Evolutionary conservation across 192 early-diverging fungal species (phyloP), one percentile per base, ranked within the genome.

Genomic region (Coemansia sp.): DNA sequence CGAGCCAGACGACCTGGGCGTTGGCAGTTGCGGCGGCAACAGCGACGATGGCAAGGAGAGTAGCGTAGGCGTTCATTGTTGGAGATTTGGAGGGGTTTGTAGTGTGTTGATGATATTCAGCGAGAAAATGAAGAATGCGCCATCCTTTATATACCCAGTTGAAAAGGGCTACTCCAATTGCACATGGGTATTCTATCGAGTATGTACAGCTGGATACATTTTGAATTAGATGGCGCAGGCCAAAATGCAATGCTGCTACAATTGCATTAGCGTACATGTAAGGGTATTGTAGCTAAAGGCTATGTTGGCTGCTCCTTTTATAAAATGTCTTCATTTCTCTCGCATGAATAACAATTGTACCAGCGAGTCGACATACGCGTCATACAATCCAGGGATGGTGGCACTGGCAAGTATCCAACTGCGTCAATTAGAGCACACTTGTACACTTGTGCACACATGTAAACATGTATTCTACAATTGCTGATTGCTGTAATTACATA

Each of bases 61-160:
- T 56, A 42, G 25, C 22, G 63, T 65, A 65, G 63, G 63, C 20
- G 63, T 65, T 65, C 49, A 65, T 65, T 39, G 17, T 65, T n/a
- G 24, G 19, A 25, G 6, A 41, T 1, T 65, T 39, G 43, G 27
- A 24, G 1, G 19, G 15, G 39, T 2, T 37, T 41, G 35, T 31
- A 36, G 46, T 8, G 19, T 56, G 63, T 65, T 54, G 63, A 31
- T 65, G 10, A 31, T 32, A 6, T 8, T 54, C 31, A 25, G 27
- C 6, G 51, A 29, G 27, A 54, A 6, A 15, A n/a, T 51, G 17
- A 1, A 15, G 7, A 15, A 7, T 32, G 51, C 2, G 8, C 29
- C 27, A 4, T 32, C 7, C 51, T 32, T 54, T 53, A 0, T 54
- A 54, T 53, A 53, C 15, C 27, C 6, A 32, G 14, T 9, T 15